Conservation (phyloP, 2,329 filamentous ascomycete genomes). For the Alternaria conjuncta region DNA sequence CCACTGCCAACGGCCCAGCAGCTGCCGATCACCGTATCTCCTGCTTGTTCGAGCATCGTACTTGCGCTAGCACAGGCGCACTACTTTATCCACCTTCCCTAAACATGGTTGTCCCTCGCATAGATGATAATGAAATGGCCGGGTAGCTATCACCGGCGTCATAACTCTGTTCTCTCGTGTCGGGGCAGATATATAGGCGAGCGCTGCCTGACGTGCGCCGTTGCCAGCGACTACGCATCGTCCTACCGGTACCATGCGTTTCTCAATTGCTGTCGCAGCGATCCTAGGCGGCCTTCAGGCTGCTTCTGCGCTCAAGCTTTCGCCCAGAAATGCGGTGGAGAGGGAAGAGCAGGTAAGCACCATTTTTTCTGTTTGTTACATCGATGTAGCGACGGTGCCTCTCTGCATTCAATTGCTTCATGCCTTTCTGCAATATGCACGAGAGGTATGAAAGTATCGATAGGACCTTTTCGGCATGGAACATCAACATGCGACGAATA, state of each 20-base stretch:
- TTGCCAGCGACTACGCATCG: conserved; percentile 3
- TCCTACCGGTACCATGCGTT: conserved; percentile 28
- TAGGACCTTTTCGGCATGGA: background rate
- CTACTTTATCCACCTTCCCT: conserved; percentile 36
- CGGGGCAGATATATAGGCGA: conserved; percentile 10
- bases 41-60: conserved; percentile 32
- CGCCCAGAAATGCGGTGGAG: conserved; percentile 24
- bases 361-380: background rate
- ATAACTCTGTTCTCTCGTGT: background rate
- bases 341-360: conserved; percentile 31
- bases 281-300: conserved; percentile 36
- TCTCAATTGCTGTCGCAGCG: conserved; percentile 27
- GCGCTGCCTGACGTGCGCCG: background rate
- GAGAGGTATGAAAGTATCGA: background rate
- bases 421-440: background rate
- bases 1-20: conserved; percentile 15
- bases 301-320: conserved; percentile 25
- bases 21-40: conserved; percentile 28
- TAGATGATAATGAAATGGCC: conserved; percentile 13
- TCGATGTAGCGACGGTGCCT: background rate
- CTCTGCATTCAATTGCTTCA: background rate
- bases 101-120: conserved; percentile 20
- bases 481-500: background rate
- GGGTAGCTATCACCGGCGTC: conserved; percentile 6
- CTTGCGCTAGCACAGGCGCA: conserved; percentile 12